A percentile compares a stretch with the other conserved stretches of the same genome.
phyloP scores from a whole-genome alignment of 345 rosid species.

The Aegle marmelos region DNA sequence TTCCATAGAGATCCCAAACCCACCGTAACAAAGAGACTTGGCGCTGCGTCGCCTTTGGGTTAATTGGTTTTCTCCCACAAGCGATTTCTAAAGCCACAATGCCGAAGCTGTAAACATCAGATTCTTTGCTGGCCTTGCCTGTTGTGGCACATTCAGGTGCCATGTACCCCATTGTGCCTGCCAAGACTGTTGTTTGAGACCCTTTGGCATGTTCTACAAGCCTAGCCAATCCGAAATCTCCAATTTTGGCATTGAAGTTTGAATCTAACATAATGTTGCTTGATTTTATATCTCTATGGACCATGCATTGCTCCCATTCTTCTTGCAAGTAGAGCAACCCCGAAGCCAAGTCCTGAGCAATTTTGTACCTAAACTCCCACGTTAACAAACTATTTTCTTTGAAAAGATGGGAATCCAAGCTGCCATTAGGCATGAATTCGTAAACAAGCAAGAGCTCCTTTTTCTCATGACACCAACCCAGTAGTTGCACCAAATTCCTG shows the following conservation, averaged over 20 bases:
- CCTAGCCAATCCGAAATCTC: constrained; percentile 22
- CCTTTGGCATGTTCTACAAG: constrained; percentile 14
- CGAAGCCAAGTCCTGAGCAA: constrained; percentile 13
- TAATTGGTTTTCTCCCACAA: constrained; percentile 16
- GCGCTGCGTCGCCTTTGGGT: background rate
- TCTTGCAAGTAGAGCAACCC: constrained; percentile 22
- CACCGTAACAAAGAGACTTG: background rate
- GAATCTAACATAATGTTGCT: constrained; percentile 24
- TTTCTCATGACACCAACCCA: constrained; percentile 31
- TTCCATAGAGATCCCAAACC: constrained; percentile 19
- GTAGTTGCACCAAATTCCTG: constrained; percentile 26
- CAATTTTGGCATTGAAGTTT: constrained; percentile 16
- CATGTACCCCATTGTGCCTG: constrained; percentile 24
- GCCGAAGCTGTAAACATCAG: constrained; percentile 38
- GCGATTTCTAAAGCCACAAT: constrained; percentile 34
- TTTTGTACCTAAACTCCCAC: constrained; percentile 18
- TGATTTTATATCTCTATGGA: constrained; percentile 21
- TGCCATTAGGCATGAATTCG: constrained; percentile 15
- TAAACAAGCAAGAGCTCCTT: constrained; percentile 21
- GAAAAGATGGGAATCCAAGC: constrained; percentile 22
- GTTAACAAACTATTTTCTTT: background rate
- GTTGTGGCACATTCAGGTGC: constrained; percentile 10
- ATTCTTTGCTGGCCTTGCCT: constrained; percentile 30
- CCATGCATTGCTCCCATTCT: constrained; percentile 18
- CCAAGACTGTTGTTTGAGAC: constrained; percentile 13